Conservation (phyloP, 305 asterid species). For the Fraxinus baroniana region DNA sequence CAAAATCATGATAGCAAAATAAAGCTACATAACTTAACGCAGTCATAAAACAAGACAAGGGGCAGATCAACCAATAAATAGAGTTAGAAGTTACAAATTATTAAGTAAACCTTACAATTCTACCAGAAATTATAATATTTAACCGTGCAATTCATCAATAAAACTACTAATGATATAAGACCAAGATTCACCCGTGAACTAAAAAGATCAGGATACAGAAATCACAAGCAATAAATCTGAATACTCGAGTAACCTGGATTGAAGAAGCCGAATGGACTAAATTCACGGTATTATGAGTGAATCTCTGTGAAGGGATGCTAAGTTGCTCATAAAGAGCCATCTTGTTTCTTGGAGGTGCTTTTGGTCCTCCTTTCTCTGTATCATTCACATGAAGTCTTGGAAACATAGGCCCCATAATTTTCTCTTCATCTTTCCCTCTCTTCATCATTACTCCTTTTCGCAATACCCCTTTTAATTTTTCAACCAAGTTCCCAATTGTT, state of each 20-base stretch:
- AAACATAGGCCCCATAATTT: conserved; percentile 79
- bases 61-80: not conserved
- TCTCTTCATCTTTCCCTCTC: conserved; percentile 76
- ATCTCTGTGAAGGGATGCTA: conserved; percentile 84
- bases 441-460: conserved; percentile 13
- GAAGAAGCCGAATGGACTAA: conserved; percentile 31
- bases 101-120: not conserved
- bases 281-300: conserved; percentile 30
- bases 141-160: not conserved
- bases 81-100: not conserved
- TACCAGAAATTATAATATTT: not conserved
- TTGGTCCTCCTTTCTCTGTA: conserved; percentile 93
- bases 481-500: conserved; percentile 18
- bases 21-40: not conserved
- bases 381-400: conserved; percentile 94
- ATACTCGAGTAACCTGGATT: conserved; percentile 51
- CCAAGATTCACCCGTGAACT: not conserved
- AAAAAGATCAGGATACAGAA: not conserved
- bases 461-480: not conserved
- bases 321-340: conserved; percentile 98
- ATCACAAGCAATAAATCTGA: conserved; percentile 11
- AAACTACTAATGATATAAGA: not conserved
- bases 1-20: not conserved
- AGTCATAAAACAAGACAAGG: not conserved
- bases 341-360: conserved; percentile 99